A percentile compares a stretch with the other conserved stretches of the same genome.
These are phyloP conservation scores for Neurospora sp. DNA, from an alignment of 2,329 filamentous ascomycete species.

Conservation along the genomic window DNA sequence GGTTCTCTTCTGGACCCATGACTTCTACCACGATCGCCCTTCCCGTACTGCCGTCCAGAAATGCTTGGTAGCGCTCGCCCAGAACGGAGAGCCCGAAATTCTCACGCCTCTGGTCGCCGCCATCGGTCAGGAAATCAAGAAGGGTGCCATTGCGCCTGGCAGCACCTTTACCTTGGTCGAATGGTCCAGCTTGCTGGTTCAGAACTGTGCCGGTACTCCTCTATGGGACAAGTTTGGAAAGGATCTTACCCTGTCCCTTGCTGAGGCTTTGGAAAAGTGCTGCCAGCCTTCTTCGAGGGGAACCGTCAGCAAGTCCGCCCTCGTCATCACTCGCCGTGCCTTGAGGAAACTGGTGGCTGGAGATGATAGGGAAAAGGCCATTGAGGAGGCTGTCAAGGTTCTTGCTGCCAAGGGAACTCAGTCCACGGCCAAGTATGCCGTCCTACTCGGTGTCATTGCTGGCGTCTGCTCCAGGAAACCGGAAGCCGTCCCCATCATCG, in stretches of 20 bases:
- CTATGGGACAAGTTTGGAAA: conserved; percentile 55
- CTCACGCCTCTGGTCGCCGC: conserved; percentile 56
- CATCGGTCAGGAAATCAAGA: conserved; percentile 63
- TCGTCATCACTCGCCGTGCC: conserved; percentile 69
- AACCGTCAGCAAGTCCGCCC: conserved; percentile 60
- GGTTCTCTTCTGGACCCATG: conserved; percentile 77
- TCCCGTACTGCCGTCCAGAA: conserved; percentile 76
- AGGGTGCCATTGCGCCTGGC: conserved; percentile 63
- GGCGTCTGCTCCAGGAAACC: conserved; percentile 72
- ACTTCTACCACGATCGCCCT: conserved; percentile 73
- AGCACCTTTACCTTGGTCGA: conserved; percentile 84
- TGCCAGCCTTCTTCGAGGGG: conserved; percentile 53
- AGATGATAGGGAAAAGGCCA: conserved; percentile 46
- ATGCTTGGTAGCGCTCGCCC: conserved; percentile 60
- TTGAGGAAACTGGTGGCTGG: conserved; percentile 63
- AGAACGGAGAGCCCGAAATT: conserved; percentile 43
- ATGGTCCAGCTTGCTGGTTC: conserved; percentile 76
- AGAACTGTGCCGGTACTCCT: conserved; percentile 52
- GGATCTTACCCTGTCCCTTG: conserved; percentile 58
- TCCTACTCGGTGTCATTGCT: conserved; percentile 75
- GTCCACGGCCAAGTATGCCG: conserved; percentile 58
- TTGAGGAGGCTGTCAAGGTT: conserved; percentile 52
- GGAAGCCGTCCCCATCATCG: conserved; percentile 50
- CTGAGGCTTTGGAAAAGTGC: conserved; percentile 69
- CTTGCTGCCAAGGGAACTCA: conserved; percentile 60